Base-by-base conservation (phyloP, 352 stramenopile genomes). In the Pythium plurisporium region DNA sequence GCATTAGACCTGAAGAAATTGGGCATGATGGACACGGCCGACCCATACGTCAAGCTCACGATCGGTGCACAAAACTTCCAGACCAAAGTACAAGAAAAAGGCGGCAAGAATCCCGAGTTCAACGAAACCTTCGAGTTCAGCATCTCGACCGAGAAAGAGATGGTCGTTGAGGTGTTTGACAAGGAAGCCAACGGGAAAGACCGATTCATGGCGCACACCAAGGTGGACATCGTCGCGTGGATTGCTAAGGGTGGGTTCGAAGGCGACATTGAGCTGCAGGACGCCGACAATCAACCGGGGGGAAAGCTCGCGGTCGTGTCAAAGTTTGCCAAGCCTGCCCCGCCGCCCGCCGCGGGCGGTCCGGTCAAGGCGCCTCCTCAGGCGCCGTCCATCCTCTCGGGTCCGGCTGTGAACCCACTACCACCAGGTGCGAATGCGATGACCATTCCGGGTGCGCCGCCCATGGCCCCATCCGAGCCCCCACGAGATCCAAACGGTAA, bases 101-200 rank as follows among this genome's bases (percentile, higher is more conserved):
- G 91, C 33, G 89, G 94, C 36, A 97, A 96, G 66, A 96, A 94
- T 25, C 93, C 93, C 12, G 83, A 97, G 59, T 98, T 94, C 80
- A 97, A 97, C 36, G 87, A 97, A 64, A 86, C 73, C 45, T 97
- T 98, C 70, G 87, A 96, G 44, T 98, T 98, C 65, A 94, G 94
- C 53, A 97, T 98, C 40, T 94, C 82, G 15, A 97, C 89, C 31
- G 91, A 98, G 66, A 97, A 97, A 69, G 89, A 98, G 31, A 56
- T 98, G 25, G 78, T 96, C 38, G 65, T 98, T 17, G 88, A 97
- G 53, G 69, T 98, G 30, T 85, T 92, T 36, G 90, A 98, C 70
- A 95, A 97, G 65, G 91, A 97, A 54, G 74, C 74, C 19, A 74
- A 86, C 29, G 92, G 91, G 8, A 88, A 91, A 34, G 92, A 98